Evolutionary conservation across 495 filamentous ascomycete species (phyloP).

Genomic region (Penicillium odoratum): DNA sequence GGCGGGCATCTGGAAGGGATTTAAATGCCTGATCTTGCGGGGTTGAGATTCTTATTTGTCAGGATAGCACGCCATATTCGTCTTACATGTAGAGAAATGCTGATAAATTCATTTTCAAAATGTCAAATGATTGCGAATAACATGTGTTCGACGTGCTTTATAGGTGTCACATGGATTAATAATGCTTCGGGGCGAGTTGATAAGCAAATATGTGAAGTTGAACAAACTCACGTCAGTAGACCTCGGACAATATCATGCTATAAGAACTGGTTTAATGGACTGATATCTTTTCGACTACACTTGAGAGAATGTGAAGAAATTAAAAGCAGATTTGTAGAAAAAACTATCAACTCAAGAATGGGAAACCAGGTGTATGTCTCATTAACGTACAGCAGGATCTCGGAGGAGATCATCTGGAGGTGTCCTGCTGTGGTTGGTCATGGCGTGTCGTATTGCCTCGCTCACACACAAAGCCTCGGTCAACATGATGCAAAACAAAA

Average conservation of each 20-base stretch:
- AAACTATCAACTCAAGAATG: constrained; percentile 35
- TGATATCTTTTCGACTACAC: neutral
- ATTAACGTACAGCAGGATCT: constrained; percentile 37
- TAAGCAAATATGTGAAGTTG: neutral
- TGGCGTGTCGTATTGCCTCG: constrained; percentile 24
- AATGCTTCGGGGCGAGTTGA: neutral
- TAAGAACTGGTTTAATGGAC: neutral
- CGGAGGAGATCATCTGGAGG: constrained; percentile 23
- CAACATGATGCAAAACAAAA: constrained; percentile 16
- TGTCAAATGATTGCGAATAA: neutral
- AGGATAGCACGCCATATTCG: constrained; percentile 38
- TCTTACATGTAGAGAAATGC: constrained; percentile 26
- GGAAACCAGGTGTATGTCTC: constrained; percentile 35
- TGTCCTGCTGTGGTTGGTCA: constrained; percentile 28
- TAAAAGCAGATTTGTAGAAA: constrained; percentile 19
- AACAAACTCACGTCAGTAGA: no score
- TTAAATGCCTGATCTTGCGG: constrained; percentile 20
- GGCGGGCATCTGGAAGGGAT: neutral
- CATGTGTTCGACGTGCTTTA: neutral
- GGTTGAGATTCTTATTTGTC: constrained; percentile 29
- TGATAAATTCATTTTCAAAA: constrained; percentile 26
- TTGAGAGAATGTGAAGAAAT: neutral
- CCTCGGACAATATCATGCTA: neutral
- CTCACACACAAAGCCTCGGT: constrained; percentile 14
- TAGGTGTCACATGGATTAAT: neutral